Conservation (phyloP, 1,284 basidiomycete genomes). For the Moniliophthora roreri region DNA sequence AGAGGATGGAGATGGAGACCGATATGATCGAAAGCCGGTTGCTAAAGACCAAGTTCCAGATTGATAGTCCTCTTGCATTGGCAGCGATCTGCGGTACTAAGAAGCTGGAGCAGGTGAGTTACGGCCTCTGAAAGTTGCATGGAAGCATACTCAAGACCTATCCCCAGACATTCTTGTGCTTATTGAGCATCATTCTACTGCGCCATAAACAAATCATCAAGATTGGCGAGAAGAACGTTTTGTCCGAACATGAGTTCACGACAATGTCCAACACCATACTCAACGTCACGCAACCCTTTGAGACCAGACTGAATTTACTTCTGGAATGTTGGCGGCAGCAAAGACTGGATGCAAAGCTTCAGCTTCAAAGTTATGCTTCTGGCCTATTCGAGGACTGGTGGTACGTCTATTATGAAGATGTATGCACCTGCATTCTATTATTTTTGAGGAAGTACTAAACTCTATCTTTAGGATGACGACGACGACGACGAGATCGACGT, state of each 20-base stretch:
- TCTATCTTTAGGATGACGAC: not conserved
- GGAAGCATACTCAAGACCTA: not conserved
- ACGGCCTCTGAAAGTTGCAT: not conserved
- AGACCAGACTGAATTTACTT: not conserved
- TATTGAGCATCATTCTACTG: not conserved
- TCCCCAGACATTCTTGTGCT: not conserved
- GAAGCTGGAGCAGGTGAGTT: not conserved
- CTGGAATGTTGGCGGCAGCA: slow-evolving; percentile 2
- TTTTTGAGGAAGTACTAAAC: not conserved
- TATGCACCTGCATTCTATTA: not conserved
- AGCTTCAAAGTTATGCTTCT: slow-evolving; percentile 2
- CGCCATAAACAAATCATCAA: not conserved
- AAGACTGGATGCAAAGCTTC: not conserved
- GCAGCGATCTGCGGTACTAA: not conserved
- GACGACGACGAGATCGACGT: not conserved
- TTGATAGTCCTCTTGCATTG: not conserved
- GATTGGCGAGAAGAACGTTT: not conserved
- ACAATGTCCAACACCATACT: not conserved
- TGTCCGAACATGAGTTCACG: slow-evolving; percentile 1
- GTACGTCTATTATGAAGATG: not conserved
- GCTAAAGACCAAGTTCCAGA: not conserved
- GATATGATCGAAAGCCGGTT: not conserved
- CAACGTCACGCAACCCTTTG: not conserved
- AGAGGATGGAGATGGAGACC: not conserved
- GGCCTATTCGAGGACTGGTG: slow-evolving; percentile 1